phyloP scores from a whole-genome alignment of 1,284 basidiomycete genomes.

The Melampsora americana region DNA sequence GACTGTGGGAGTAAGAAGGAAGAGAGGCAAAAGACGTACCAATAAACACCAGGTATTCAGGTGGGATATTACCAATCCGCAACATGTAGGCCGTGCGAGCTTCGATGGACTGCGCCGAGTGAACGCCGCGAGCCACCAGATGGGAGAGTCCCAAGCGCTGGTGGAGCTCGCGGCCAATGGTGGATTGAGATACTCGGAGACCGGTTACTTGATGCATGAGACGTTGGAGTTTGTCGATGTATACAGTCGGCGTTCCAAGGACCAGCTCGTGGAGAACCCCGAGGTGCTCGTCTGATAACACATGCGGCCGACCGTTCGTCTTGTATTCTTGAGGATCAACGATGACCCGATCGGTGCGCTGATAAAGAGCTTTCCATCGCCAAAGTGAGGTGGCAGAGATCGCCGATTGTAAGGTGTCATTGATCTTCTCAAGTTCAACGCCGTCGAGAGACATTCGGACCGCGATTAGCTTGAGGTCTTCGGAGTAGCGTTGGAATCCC shows the following conservation, averaged over 20 bases:
- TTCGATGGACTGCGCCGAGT: no score
- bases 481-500: no score
- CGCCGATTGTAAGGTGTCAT: no score
- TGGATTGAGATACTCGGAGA: no score
- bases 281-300: neutral
- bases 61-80: neutral
- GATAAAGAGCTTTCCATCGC: neutral
- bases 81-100: neutral
- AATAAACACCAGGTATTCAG: conserved; percentile 4
- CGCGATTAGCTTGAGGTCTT: no score
- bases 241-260: neutral
- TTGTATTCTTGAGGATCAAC: conserved; percentile 15
- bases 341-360: neutral
- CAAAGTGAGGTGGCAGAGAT: neutral
- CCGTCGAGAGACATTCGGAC: no score
- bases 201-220: no score
- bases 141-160: no score
- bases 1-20: neutral
- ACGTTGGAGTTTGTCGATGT: conserved; percentile 2
- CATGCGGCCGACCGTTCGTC: neutral
- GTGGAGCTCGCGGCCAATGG: no score
- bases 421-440: no score
- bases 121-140: no score
- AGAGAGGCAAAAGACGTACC: neutral
- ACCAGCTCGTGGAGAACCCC: conserved; percentile 2